Percentiles rank a stretch among this genome's conserved stretches.
These are phyloP conservation scores for Aureobasidium mangrovei DNA, from an alignment of 2,329 filamentous ascomycete species.

Conservation along the genomic window DNA sequence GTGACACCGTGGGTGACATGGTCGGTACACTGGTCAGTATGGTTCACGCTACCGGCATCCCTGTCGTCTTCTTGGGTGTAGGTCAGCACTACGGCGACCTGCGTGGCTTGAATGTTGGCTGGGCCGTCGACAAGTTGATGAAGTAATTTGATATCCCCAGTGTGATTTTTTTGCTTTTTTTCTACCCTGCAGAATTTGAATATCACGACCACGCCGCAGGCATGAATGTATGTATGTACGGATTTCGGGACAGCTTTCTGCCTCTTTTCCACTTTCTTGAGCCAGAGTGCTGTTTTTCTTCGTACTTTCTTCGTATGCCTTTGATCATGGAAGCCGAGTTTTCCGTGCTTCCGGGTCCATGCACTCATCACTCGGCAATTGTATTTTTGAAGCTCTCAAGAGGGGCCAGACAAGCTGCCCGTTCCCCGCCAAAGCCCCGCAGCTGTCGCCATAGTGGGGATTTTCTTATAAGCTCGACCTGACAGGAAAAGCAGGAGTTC, in stretches of 20 bases:
- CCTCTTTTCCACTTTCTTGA: not conserved
- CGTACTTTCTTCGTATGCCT: too few species aligned
- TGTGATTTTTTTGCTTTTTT: not conserved
- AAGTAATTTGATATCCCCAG: constrained; percentile 26
- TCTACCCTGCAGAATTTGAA: not conserved
- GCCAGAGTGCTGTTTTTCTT: not conserved
- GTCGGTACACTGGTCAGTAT: constrained; percentile 92
- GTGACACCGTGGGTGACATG: constrained; percentile 99
- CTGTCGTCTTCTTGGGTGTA: constrained; percentile 81
- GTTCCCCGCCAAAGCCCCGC: not conserved
- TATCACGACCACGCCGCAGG: constrained; percentile 2
- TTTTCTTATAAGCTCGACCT: not conserved
- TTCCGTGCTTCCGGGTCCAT: not conserved
- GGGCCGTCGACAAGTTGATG: constrained; percentile 54
- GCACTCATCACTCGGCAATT: not conserved
- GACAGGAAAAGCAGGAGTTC: not conserved
- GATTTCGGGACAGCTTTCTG: not conserved
- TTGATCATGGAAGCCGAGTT: too few species aligned
- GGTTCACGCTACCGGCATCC: constrained; percentile 93
- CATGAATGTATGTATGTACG: not conserved
- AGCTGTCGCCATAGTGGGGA: not conserved
- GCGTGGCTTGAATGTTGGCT: constrained; percentile 54
- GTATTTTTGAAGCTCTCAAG: not conserved
- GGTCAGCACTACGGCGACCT: constrained; percentile 61
- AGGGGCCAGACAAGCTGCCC: not conserved